Base-by-base conservation (phyloP, 139 green algal species). In the Asterochloris sp. region DNA sequence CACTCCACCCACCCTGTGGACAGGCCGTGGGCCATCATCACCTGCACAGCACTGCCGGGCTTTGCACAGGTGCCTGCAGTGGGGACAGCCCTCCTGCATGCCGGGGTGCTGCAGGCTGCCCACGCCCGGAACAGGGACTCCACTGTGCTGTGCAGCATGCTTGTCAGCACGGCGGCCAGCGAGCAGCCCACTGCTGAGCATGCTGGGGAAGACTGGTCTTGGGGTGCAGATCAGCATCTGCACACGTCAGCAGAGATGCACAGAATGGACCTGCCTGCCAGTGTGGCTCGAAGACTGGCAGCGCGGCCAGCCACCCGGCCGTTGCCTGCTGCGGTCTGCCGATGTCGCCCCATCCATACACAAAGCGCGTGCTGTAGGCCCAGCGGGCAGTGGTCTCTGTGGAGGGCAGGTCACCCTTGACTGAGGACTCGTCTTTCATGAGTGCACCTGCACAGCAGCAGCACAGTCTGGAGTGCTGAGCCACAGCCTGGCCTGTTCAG, bases 261-360 rank as follows among this genome's bases (percentile, higher is more conserved):
- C 66, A 71, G 8, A 21, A 6, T 71, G 27, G 73, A 16, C 19
- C 79, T 24, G 94, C 89, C 92, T 98, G 95, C 95, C 96, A 99
- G 88, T 99, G 96, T 29, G 97, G 97, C 85, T 99, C 96, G 89
- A 99, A 99, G 23, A 98, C 91, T 21, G 91, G 91, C 28, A 99
- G 85, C 47, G 93, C 88, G 11, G 95, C 94, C 79, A 99, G 85
- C 95, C 96, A 98, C 24, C 96, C 96, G 0, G 96, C 96, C 24
- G 96, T 99, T 6, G 96, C 84, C 38, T 86, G 80, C 88, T 96
- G 93, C 38, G 85, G 82, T 13, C 14, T 69, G 19, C 73, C 74
- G 14, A 26, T 67, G 73, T 90, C 66, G 17, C 96, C 96, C 96
- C 96, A 99, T 15, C 96, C 96, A 47, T 86, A 82, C 21, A 91